These are phyloP conservation scores for Aureobasidium lini DNA, from an alignment of 2,329 filamentous ascomycete genomes.

Conservation along the genomic window DNA sequence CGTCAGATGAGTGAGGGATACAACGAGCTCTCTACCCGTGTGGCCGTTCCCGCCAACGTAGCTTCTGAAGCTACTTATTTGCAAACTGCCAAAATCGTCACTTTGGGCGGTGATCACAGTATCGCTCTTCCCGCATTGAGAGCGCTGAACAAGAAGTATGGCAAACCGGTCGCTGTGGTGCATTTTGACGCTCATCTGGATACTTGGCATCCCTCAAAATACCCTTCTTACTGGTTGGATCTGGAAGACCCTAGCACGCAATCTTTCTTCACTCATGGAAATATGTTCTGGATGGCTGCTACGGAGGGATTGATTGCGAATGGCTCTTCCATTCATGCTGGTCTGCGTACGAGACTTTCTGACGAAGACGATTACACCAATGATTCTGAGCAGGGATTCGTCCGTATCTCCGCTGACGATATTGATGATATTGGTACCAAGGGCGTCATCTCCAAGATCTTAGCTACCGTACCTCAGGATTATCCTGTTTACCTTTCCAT, in stretches of 20 bases:
- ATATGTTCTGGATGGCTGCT: constrained; percentile 84
- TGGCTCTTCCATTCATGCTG: constrained; percentile 69
- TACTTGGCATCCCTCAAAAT: constrained; percentile 77
- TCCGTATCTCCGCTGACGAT: constrained; percentile 74
- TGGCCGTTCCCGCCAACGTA: constrained; percentile 26
- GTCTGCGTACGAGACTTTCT: constrained; percentile 68
- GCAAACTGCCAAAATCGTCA: constrained; percentile 39
- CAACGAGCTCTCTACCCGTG: constrained; percentile 54
- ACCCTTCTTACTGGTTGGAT: constrained; percentile 66
- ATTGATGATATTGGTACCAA: constrained; percentile 73
- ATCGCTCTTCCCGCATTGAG: constrained; percentile 45
- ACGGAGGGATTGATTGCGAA: constrained; percentile 74
- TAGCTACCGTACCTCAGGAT: constrained; percentile 62
- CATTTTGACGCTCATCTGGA: constrained; percentile 62
- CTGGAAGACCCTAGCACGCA: constrained; percentile 48
- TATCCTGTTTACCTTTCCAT: constrained; percentile 74
- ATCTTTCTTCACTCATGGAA: constrained; percentile 76
- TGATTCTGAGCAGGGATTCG: constrained; percentile 63
- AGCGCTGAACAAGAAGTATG: constrained; percentile 39
- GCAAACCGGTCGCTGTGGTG: constrained; percentile 39
- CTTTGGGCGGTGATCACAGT: constrained; percentile 44
- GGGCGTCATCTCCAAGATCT: constrained; percentile 64
- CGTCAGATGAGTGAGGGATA: constrained; percentile 80
- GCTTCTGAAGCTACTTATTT: constrained; percentile 35
- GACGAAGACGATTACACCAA: constrained; percentile 66